Evolutionary conservation across 257 asterid species (phyloP), one percentile per base, ranked within the genome.

Genomic region (Coffea canephora): DNA sequence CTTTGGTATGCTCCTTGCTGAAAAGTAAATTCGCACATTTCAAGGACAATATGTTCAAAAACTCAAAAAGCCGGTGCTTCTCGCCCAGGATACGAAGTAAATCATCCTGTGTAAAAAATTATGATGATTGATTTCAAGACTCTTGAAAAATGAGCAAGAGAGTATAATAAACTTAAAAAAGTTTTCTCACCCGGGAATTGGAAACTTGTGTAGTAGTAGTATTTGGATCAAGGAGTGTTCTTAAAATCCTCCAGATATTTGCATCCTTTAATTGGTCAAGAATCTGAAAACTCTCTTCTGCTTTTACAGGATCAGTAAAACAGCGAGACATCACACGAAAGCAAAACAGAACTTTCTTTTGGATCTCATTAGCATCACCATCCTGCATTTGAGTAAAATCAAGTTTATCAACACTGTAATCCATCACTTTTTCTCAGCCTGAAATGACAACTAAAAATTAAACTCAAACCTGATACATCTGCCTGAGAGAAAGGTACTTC

Each of bases 261-360:
- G 93, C 82, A 90, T 94, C 98, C 85, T 91, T 96, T 79, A 92
- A 85, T 84, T 90, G 97, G 88, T 96, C 97, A 73, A 96, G 96
- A 83, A 83, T 87, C 86, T 85, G 93, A 86, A 96, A 94, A 77
- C 84, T 89, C 88, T 92, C 98, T 84, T 96, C 99, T 25, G 96
- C 92, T 86, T 87, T 91, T 74, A 88, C 87, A 80, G 97, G 91
- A 87, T 92, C 95, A 57, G 86, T 84, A 80, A 94, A 94, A 86
- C 93, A 92, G 74, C 95, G 97, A 66, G 98, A 92, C 98, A 96
- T 96, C 69, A 89, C 81, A 80, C 97, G 98, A 82, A 94, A 90
- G 88, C 90, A 89, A 78, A 86, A 83, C 69, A 73, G 73, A 61
- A 89, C 86, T 89, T 92, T 96, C 89, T 96, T 96, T 73, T 91